A percentile compares a stretch with the other conserved stretches of the same genome.
These are phyloP conservation scores for Allomyces macrogynus DNA, from an alignment of 192 early-diverging fungal species.

Conservation along the genomic window DNA sequence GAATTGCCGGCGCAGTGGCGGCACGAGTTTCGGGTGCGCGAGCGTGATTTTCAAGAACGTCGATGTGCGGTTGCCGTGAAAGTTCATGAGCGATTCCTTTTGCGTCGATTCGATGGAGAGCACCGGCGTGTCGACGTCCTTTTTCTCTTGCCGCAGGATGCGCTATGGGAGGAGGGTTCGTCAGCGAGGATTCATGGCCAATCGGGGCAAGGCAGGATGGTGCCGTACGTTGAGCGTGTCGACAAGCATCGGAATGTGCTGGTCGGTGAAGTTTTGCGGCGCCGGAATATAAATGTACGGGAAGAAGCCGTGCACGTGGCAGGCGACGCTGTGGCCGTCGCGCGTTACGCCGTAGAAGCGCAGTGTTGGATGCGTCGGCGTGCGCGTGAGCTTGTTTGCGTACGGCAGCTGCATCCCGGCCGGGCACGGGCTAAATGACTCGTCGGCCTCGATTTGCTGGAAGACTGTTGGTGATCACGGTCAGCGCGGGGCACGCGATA, in stretches of 20 bases:
- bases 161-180: no score
- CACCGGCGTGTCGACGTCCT: slow-evolving; percentile 20
- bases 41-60: slow-evolving; percentile 62
- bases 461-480: slow-evolving; percentile 32
- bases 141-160: slow-evolving; percentile 5
- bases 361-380: slow-evolving; percentile 23
- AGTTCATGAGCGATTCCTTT: slow-evolving; percentile 71
- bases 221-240: slow-evolving; percentile 16
- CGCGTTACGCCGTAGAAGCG: slow-evolving; percentile 74
- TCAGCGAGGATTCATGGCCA: no score
- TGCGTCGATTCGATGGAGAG: slow-evolving; percentile 39
- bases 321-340: slow-evolving; percentile 76
- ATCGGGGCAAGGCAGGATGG: no score
- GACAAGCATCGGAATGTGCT: slow-evolving; percentile 25
- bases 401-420: slow-evolving; percentile 3
- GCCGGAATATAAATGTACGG: slow-evolving; percentile 91
- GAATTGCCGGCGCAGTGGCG: slow-evolving; percentile 7
- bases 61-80: slow-evolving; percentile 55
- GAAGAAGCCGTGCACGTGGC: slow-evolving; percentile 72
- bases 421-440: slow-evolving; percentile 30
- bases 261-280: slow-evolving; percentile 48
- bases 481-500: no score
- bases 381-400: neutral
- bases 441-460: slow-evolving; percentile 91
- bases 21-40: slow-evolving; percentile 26